phyloP scores from a whole-genome alignment of 306 rosid genomes.

The Cotoneaster glaucophyllus region DNA sequence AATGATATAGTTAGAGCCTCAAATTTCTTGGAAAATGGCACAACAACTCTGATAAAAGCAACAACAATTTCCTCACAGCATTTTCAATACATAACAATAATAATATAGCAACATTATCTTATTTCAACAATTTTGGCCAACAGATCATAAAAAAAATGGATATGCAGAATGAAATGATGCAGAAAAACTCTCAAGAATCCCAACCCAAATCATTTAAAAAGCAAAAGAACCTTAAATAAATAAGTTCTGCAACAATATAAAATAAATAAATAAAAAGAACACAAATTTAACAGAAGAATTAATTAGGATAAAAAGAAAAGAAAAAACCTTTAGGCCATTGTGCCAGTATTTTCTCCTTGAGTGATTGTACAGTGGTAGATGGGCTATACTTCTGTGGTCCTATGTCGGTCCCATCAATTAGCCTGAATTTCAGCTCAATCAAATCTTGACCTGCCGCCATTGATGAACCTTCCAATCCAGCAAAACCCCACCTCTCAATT shows the following conservation, averaged over 20 bases:
- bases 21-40: neutral
- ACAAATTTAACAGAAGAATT: neutral
- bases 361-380: constrained; percentile 32
- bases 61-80: neutral
- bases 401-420: constrained; percentile 37
- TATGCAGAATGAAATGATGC: neutral
- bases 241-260: neutral
- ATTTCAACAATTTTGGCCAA: neutral
- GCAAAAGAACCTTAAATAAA: neutral
- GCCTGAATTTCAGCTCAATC: constrained; percentile 39
- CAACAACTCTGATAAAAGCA: neutral
- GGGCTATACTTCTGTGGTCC: constrained; percentile 38
- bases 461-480: constrained; percentile 6
- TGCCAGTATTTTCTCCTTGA: constrained; percentile 34
- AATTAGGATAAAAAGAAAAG: neutral
- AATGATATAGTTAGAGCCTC: neutral
- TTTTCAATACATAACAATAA: neutral
- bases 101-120: too few relatives aligned
- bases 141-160: neutral
- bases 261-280: neutral
- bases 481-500: constrained; percentile 24
- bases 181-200: neutral
- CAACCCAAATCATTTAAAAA: neutral
- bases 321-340: constrained; percentile 41
- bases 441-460: constrained; percentile 37